Evolutionary conservation across 2,329 filamentous ascomycete genomes (phyloP).

Genomic region (Xylariaceae sp.): DNA sequence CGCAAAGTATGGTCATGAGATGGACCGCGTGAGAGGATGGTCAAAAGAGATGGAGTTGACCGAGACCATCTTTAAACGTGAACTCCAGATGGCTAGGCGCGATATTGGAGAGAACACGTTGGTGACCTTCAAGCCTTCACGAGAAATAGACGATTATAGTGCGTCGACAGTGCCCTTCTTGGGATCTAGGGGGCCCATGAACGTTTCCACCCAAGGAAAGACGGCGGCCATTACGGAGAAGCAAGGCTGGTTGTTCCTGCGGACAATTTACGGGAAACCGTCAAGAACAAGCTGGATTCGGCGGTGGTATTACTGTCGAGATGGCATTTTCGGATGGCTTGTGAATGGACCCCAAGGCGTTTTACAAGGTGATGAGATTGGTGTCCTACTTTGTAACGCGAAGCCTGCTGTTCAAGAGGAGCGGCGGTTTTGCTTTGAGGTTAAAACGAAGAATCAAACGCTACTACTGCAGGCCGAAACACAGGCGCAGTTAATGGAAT

Average conservation of each 20-base stretch:
- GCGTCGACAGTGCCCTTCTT: constrained; percentile 88
- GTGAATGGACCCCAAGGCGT: constrained; percentile 85
- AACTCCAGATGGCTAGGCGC: constrained; percentile 78
- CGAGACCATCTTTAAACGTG: constrained; percentile 82
- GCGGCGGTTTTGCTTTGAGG: constrained; percentile 94
- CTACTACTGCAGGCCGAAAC: constrained; percentile 92
- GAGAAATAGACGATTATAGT: constrained; percentile 92
- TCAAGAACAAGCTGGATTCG: constrained; percentile 88
- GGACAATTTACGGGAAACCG: constrained; percentile 84
- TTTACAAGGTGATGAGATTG: constrained; percentile 94
- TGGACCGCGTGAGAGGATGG: constrained; percentile 93
- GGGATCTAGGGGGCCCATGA: constrained; percentile 71
- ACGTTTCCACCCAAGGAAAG: constrained; percentile 61
- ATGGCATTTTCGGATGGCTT: constrained; percentile 95
- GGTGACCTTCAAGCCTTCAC: constrained; percentile 74
- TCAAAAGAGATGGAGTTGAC: constrained; percentile 90
- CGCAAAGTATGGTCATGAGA: constrained; percentile 73
- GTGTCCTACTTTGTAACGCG: constrained; percentile 90
- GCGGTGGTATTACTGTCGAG: constrained; percentile 94
- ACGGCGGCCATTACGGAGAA: constrained; percentile 71
- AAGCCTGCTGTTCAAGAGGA: constrained; percentile 92
- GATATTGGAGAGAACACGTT: constrained; percentile 83
- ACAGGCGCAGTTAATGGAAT: constrained; percentile 88
- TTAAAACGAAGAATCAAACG: constrained; percentile 95
- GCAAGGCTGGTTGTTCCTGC: constrained; percentile 91